Evolutionary conservation across 2,329 filamentous ascomycete genomes (phyloP), one percentile per base, ranked within the genome.

Genomic region (Arthrobotrys sinensis): DNA sequence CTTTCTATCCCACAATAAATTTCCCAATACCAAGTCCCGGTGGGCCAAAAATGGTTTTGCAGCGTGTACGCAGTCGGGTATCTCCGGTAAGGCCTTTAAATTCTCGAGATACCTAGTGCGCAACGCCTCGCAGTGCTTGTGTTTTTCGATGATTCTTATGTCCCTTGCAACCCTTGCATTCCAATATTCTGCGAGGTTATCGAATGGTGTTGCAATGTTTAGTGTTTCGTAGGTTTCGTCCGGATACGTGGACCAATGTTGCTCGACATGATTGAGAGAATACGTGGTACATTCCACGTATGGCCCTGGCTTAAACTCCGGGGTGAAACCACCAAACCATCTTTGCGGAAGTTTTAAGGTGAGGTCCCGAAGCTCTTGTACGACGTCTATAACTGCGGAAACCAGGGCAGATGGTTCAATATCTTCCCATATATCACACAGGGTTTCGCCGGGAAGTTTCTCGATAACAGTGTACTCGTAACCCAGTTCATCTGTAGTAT

Each of bases 21-120:
- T 82, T 10, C 68, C 60, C 10, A 79, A 48, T 10, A 63, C 53
- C 2, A 82, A 70, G 62, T 82, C 80, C n/a, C 72, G 80, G 60
- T 82, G 81, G 11, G 72, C 71, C 28, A 81, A 34, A 81, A 63
- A 70, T 2, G 72, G 57, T 24, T 66, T 16, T 11, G 46, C 72
- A 16, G 2, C 16, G 10, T 40, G 8, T 14, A 70, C 50, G 28
- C 32, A 16, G 4, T 77, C 65, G 7, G 65, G 72, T 24, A 77
- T 66, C 65, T 60, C 65, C 5, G 55, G 65, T 5, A 77, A 11
- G 0, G 36, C 38, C 19, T 62, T 38, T n/a, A 77, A 14, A 16
- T 8, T 28, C 14, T 40, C 16, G 36, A 70, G 57, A 60, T 48
- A 77, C 3, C 45, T 28, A 16, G 24, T 24, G 7, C 65, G 72